Evolutionary conservation across 164 flowering plant species (phyloP).

Genomic region (Amborella trichopoda): DNA sequence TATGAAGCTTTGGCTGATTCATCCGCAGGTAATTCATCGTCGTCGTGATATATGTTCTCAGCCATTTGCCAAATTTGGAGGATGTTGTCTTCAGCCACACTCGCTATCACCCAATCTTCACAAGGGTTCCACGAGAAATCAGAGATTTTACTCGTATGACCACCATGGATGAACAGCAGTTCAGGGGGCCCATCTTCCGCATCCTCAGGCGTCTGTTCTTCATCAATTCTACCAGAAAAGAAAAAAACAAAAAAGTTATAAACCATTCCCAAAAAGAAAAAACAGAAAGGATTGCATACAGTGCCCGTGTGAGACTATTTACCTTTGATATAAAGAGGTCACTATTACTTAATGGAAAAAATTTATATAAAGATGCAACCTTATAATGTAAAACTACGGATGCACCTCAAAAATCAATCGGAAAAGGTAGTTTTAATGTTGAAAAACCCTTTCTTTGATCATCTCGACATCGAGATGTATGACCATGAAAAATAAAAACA

Average conservation of each 20-base stretch:
- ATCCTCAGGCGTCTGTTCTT: constrained; percentile 88
- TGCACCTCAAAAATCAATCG: too few relatives aligned
- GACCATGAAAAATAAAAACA: too few relatives aligned
- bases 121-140: constrained; percentile 99
- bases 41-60: constrained; percentile 93
- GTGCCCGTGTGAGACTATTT: too few relatives aligned
- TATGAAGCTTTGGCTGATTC: constrained; percentile 43
- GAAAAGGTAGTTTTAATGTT: too few relatives aligned
- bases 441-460: too few relatives aligned
- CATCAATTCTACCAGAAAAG: constrained; percentile 54
- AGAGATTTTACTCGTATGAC: constrained; percentile 93
- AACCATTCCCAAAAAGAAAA: too few relatives aligned
- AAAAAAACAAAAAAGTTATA: background rate
- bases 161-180: constrained; percentile 93
- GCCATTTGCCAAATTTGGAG: constrained; percentile 99
- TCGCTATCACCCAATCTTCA: constrained; percentile 93
- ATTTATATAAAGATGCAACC: too few relatives aligned
- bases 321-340: too few relatives aligned
- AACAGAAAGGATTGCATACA: too few relatives aligned
- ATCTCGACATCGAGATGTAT: too few relatives aligned
- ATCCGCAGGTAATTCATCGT: constrained; percentile 66
- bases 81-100: constrained; percentile 96
- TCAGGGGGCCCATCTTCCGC: constrained; percentile 99
- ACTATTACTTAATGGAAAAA: too few relatives aligned
- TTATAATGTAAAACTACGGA: too few relatives aligned